Percentiles rank a stretch among this genome's conserved stretches.
phyloP scores from a whole-genome alignment of 2,329 filamentous ascomycete genomes.

The Aureobasidium sp. region DNA sequence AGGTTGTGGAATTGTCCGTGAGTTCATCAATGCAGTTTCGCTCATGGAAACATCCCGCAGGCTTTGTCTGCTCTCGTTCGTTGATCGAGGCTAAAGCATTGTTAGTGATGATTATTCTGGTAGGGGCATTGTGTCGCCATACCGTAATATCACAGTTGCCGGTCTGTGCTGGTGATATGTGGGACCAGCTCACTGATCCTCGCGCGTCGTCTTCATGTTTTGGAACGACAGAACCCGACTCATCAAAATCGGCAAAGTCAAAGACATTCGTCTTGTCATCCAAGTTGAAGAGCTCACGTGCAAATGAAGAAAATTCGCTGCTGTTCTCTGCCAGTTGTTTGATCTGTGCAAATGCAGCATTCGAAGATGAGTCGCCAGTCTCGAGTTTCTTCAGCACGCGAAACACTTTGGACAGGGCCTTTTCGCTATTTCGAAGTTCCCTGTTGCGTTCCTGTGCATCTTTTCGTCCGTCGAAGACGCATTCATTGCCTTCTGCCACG shows the following conservation, averaged over 20 bases:
- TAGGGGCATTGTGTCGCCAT: not conserved
- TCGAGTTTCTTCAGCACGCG: conserved; percentile 6
- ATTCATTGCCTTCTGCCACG: conserved; percentile 6
- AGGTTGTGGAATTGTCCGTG: not conserved
- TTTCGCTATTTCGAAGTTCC: conserved; percentile 7
- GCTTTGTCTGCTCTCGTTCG: not conserved
- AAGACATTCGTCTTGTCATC: not conserved
- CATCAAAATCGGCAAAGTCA: not conserved
- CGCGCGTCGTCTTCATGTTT: not conserved
- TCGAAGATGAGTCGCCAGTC: not conserved
- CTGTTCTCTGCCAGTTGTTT: not conserved
- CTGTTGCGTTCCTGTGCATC: conserved; percentile 9
- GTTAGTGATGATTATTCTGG: not conserved
- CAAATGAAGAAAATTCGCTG: not conserved
- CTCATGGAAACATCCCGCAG: not conserved
- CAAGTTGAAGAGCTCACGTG: not conserved
- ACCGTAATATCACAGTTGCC: not conserved
- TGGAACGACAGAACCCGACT: not conserved
- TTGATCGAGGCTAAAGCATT: not conserved
- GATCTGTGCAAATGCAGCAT: not conserved
- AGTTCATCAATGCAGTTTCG: not conserved
- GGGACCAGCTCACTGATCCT: not conserved
- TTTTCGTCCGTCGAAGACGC: conserved; percentile 6
- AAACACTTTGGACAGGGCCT: conserved; percentile 4
- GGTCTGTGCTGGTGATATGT: not conserved